Base-by-base conservation (phyloP, 2,329 filamentous ascomycete genomes). In the Phialophora chinensis region DNA sequence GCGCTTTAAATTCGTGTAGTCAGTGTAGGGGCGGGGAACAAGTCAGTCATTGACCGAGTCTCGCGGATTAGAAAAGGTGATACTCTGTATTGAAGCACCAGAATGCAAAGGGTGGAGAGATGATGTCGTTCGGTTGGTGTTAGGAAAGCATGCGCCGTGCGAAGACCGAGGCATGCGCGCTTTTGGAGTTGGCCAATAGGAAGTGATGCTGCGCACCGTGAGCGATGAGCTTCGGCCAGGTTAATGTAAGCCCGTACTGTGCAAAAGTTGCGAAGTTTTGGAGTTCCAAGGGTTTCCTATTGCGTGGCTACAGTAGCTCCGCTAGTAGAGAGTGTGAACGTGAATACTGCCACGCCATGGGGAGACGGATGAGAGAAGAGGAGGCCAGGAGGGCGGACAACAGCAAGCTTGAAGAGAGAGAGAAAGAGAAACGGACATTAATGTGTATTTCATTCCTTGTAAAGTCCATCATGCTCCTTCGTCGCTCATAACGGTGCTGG, bases 151-250 rank as follows among this genome's bases (percentile, higher is more conserved):
- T 27, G 27, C 27, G 27, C 27, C 25, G 50, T 42, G 54, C 42
- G 33, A 38, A 62, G 33, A 49, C 60, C 60, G 60, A 62, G 60
- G 60, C 60, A 62, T 62, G 60, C 55, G 60, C 50, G 29, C 47
- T 38, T n/a, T 8, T 27, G 20, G 23, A 10, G 2, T 14, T 53
- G 59, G 29, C 59, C 59, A 61, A 61, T 53, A 14, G 35, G 35
- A 42, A 5, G 35, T 17, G 35, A 42, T 42, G 14, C 12, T 14
- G 35, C 1, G 12, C 12, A 42, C 35, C 12, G 12, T 11, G 35
- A 42, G 35, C 35, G 4, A 14, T 42, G 11, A 12, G 35, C 12
- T 31, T 7, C 29, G 29, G 29, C 7, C 29, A 8, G 29, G 29
- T 31, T 31, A 31, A 31, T 31, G 29, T 31, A 31, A 31, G 29